Percentiles rank a stretch among this genome's conserved stretches.
Evolutionary conservation across 495 filamentous ascomycete genomes (phyloP).

Genomic region (Articulospora tetracladia): DNA sequence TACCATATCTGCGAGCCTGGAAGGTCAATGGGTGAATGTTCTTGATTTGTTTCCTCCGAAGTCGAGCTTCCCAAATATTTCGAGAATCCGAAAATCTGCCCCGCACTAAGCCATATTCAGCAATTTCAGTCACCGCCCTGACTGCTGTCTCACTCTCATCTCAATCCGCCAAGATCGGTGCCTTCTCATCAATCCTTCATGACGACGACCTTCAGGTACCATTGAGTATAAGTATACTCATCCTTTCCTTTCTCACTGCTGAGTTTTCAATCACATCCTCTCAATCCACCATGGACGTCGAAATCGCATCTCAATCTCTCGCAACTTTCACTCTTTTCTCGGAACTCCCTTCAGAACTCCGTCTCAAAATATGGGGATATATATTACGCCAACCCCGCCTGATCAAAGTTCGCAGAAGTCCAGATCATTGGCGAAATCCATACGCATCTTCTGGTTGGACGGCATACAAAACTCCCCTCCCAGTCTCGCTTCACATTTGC

Average conservation of each 20-base stretch:
- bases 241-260: neutral
- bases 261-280: neutral
- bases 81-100: neutral
- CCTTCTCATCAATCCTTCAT: neutral
- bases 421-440: neutral
- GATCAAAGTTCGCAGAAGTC: conserved; percentile 5
- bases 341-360: conserved; percentile 38
- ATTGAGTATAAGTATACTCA: neutral
- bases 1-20: conserved; percentile 8
- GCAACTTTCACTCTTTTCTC: conserved; percentile 33
- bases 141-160: neutral
- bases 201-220: neutral
- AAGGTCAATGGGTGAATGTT: neutral
- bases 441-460: neutral
- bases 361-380: conserved; percentile 41
- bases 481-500: conserved; percentile 9
- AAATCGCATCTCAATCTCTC: neutral
- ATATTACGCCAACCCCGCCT: conserved; percentile 32
- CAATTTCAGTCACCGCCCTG: neutral
- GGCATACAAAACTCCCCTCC: neutral
- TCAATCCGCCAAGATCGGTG: neutral
- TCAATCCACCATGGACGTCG: neutral
- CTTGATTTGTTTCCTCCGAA: neutral
- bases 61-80: neutral
- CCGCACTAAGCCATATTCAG: neutral